These are phyloP conservation scores for Prototheca wickerhamii DNA, from an alignment of 163 green algal genomes.

Conservation along the genomic window DNA sequence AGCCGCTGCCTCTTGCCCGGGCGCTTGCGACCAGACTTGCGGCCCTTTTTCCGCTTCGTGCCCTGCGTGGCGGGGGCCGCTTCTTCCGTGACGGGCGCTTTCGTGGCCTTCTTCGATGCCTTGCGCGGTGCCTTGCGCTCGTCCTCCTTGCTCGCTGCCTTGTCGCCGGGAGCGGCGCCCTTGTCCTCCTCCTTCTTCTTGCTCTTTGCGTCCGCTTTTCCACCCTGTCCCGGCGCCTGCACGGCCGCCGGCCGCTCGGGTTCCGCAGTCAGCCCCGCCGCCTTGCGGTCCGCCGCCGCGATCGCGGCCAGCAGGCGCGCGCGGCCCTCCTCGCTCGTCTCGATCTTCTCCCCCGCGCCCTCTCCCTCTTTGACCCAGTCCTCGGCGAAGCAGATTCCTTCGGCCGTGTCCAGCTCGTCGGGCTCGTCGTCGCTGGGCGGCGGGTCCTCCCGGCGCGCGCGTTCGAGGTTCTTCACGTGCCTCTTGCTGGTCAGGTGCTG, in stretches of 20 bases:
- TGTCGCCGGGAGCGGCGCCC: too few relatives aligned
- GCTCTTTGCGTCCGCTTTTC: not conserved
- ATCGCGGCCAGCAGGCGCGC: not conserved
- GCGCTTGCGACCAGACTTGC: too few relatives aligned
- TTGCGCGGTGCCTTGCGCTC: too few relatives aligned
- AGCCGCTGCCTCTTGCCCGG: not conserved
- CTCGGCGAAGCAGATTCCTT: conserved; percentile 26
- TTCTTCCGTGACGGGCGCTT: too few relatives aligned
- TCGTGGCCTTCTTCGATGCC: too few relatives aligned
- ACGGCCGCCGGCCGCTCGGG: not conserved
- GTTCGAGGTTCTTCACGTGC: conserved; percentile 9
- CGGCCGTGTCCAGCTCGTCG: not conserved
- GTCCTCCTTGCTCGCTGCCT: too few relatives aligned
- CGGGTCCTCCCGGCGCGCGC: not conserved
- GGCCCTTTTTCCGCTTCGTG: too few relatives aligned
- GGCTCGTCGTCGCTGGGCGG: conserved; percentile 1
- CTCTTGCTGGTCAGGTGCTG: conserved; percentile 22
- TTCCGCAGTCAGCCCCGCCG: not conserved
- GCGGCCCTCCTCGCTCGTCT: not conserved
- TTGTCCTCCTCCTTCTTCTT: not conserved
- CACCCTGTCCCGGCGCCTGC: not conserved
- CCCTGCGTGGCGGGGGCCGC: too few relatives aligned
- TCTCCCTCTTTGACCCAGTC: conserved; percentile 12
- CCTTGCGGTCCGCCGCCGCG: not conserved
- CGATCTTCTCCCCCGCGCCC: not conserved